Percentiles rank a stretch among this genome's conserved stretches.
These are phyloP conservation scores for Globisporangium rhizosaccharum DNA, from an alignment of 352 stramenopile genomes.

Conservation along the genomic window DNA sequence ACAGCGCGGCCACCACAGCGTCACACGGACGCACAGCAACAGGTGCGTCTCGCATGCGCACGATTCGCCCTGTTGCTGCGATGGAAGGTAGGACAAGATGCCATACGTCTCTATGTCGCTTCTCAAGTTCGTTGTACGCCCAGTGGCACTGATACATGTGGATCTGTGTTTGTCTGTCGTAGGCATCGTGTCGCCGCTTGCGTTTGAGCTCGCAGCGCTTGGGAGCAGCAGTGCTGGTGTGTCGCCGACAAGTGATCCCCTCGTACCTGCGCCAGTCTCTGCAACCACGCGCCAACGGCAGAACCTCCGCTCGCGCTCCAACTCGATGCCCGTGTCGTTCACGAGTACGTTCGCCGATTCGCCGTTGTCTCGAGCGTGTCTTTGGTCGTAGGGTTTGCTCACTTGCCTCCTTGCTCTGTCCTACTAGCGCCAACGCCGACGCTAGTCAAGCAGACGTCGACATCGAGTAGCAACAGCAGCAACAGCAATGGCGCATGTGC, in stretches of 20 bases:
- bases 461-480: background rate
- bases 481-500: background rate
- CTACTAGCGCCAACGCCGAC: too few species aligned
- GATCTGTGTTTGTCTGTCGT: background rate
- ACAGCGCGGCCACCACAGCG: conserved; percentile 18
- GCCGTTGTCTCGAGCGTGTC: background rate
- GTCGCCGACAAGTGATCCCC: too few species aligned
- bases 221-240: background rate
- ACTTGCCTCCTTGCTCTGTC: background rate
- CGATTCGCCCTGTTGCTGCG: conserved; percentile 48
- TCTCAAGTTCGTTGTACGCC: background rate
- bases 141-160: background rate
- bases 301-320: conserved; percentile 55
- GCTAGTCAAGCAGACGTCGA: conserved; percentile 9
- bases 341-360: conserved; percentile 12
- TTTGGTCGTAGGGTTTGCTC: background rate
- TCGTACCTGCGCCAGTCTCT: too few species aligned
- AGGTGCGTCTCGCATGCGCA: conserved; percentile 8
- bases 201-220: conserved; percentile 3
- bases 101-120: background rate
- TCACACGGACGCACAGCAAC: conserved; percentile 5
- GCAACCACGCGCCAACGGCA: conserved; percentile 14
- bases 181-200: conserved; percentile 12
- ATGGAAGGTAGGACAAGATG: conserved; percentile 12
- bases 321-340: conserved; percentile 66